Evolutionary conservation across 1,139 yeast species (phyloP), one percentile per base, ranked within the genome.

Genomic region (Candida sp.): DNA sequence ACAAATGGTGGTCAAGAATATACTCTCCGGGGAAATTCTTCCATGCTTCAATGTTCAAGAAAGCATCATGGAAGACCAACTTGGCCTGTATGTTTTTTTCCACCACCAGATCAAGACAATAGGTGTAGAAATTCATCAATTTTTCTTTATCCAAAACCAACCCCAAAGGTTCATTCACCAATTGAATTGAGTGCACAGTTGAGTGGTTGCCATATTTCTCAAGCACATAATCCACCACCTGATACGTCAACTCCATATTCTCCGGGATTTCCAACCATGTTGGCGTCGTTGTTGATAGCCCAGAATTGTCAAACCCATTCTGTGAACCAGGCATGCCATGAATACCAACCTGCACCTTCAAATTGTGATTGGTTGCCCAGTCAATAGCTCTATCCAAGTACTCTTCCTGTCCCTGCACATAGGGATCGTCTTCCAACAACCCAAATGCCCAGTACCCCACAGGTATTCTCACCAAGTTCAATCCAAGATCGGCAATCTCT

Each of bases 241-340:
- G 42, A 33, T 56, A 49, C 6, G 67, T 60, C 41, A 63, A 52
- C 28, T 52, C 49, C 42, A 55, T 52, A 33, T 63, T 60, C 37
- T 54, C 57, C 7, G 53, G 54, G 8, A 27, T 41, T 31, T 61
- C 56, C 31, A 66, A 52, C 58, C 58, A 54, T 25, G 42, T 44
- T 7, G 58, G 58, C 5, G 48, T 27, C 2, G 42, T 48, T 3
- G 62, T 58, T 45, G 63, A 50, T 40, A 53, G 41, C 1, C 70
- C 70, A 6, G 67, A 62, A 52, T 66, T 66, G 51, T 66, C 70
- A 52, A 67, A 67, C 25, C 70, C 70, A 51, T 66, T 66, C 49
- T 66, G 70, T 7, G 69, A 65, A 9, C 69, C 70, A 1, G 70
- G 69, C 62, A 64, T 59, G 3, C 69, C 69, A 51, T 66, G 70